Evolutionary conservation across 495 filamentous ascomycete species (phyloP).

Genomic region (Zalerion maritima): DNA sequence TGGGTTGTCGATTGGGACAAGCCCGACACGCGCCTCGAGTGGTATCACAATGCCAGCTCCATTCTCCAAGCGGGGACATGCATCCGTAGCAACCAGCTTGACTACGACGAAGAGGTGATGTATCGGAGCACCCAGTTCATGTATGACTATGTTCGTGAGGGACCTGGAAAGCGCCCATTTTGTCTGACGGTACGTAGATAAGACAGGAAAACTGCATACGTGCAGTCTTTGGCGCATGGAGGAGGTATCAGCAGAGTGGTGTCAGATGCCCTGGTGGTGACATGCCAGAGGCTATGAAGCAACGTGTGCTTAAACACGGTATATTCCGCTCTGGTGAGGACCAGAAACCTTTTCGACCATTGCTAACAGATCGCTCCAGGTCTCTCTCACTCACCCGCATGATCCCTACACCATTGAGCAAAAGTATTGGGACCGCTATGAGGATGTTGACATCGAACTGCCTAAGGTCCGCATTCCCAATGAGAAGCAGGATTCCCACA

Average conservation of each 20-base stretch:
- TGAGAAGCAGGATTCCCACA: conserved; percentile 69
- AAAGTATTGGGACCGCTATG: conserved; percentile 81
- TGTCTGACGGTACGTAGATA: conserved; percentile 47
- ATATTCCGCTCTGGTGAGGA: too few species aligned
- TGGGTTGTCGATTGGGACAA: conserved; percentile 88
- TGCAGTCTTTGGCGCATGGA: too few species aligned
- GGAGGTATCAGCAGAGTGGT: too few species aligned
- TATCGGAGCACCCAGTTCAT: conserved; percentile 71
- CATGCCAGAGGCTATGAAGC: too few species aligned
- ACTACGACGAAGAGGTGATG: conserved; percentile 88
- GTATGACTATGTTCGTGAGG: conserved; percentile 65
- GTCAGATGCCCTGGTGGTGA: too few species aligned
- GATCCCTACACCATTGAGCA: conserved; percentile 82
- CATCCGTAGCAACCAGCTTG: conserved; percentile 80
- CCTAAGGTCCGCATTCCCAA: conserved; percentile 60
- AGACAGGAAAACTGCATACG: too few species aligned
- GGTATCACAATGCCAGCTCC: conserved; percentile 84
- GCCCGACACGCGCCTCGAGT: conserved; percentile 69
- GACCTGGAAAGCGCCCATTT: conserved; percentile 54
- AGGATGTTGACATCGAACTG: conserved; percentile 68
- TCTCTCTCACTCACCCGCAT: conserved; percentile 83
- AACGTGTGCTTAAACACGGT: too few species aligned
- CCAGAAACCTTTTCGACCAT: too few species aligned
- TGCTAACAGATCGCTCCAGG: conserved; percentile 17
- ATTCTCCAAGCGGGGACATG: conserved; percentile 74